Base-by-base conservation (phyloP, 352 stramenopile species). In the Phytophthora palmivora region DNA sequence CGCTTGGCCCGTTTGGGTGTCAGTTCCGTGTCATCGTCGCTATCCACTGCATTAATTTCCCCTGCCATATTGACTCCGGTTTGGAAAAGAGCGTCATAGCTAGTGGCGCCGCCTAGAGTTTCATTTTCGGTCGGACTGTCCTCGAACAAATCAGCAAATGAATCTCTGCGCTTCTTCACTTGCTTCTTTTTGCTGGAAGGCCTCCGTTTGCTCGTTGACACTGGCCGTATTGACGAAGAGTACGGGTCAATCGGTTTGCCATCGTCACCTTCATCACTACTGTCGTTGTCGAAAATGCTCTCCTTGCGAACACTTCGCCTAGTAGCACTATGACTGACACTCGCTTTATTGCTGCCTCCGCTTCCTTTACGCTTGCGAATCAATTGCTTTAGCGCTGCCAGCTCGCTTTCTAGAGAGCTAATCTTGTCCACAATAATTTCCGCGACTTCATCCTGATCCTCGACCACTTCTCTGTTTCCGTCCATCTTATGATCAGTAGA, bases 381-480 rank as follows among this genome's bases (percentile, higher is more conserved):
- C 4, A 94, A 57, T 34, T 85, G 71, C 48, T 94, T 94, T 5
- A 94, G 47, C 6, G 77, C 76, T 37, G 79, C 77, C 15, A 94
- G 30, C 36, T 94, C 84, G 8, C 69, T 73, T 56, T 89, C 84
- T 1, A 94, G 55, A 26, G 76, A 84, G 6, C 81, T 91, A 9
- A 94, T 94, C 54, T 92, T 94, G 65, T 91, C 74, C 26, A 89
- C 84, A 50, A 94, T 94, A 39, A 85, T 83, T 16, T 86, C 84
- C 10, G 83, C 76, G 18, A 89, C 76, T 36, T 79, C 78, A 28
- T 84, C 65, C 61, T 79, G 76, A 24, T 84, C 65, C 58, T 46
- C 59, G 14, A 71, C 65, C 32, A 71, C 58, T 10, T 58, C 60
- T 6, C 58, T 42, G 9, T 51, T 18, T 4, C 43, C 26, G 4